A percentile compares a stretch with the other conserved stretches of the same genome.
Conservation (phyloP, 306 rosid species). For the Fragaria nilgerrensis region DNA sequence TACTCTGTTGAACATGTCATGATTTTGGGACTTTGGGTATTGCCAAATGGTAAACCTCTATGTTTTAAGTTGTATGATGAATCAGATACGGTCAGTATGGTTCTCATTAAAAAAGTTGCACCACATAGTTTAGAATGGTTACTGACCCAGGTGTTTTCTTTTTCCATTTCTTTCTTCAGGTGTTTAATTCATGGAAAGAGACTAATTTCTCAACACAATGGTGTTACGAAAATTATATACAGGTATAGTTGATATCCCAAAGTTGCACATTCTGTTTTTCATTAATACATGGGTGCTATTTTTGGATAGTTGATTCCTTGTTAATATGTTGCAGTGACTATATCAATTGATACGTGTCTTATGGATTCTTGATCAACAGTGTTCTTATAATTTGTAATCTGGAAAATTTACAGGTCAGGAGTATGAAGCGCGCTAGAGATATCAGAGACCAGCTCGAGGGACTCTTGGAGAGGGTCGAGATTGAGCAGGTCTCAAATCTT, state of each 20-base stretch:
- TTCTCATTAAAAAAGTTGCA: not conserved
- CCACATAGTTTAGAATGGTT: constrained; percentile 14
- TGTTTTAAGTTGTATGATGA: not conserved
- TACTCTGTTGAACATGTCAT: constrained; percentile 4
- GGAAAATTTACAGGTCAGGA: constrained; percentile 58
- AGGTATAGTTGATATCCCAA: constrained; percentile 40
- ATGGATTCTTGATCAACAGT: constrained; percentile 15
- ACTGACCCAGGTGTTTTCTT: not conserved
- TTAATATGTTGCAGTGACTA: not conserved
- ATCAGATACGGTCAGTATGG: not conserved
- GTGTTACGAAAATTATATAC: constrained; percentile 93
- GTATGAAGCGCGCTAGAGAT: constrained; percentile 98
- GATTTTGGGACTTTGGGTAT: not conserved
- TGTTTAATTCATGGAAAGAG: constrained; percentile 93
- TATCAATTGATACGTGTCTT: not conserved
- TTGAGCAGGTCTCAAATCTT: constrained; percentile 61
- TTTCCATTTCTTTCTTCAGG: constrained; percentile 36
- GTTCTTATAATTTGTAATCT: constrained; percentile 16
- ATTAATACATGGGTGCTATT: not conserved
- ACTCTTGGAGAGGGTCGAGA: constrained; percentile 89
- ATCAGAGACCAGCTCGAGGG: constrained; percentile 94
- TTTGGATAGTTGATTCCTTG: not conserved
- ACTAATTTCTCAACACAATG: constrained; percentile 94
- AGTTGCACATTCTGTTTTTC: not conserved
- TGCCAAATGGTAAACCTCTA: constrained; percentile 1